Evolutionary conservation across 306 rosid species (phyloP), one percentile per base, ranked within the genome.

Genomic region (Pueraria montana): DNA sequence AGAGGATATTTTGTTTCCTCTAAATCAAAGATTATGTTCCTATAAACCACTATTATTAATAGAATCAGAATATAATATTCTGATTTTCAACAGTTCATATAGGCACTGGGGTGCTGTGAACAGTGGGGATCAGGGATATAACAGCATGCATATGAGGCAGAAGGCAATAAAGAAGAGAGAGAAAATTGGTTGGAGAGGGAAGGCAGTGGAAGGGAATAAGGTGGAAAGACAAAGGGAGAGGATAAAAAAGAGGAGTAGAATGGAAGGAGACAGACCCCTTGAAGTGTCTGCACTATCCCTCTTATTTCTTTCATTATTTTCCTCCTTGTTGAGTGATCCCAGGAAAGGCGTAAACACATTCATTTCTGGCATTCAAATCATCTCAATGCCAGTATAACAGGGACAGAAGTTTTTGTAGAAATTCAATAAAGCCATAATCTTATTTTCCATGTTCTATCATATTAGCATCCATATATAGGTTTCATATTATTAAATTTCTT

Each of bases 351-450:
- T 64, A 62, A n/a, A 45, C 20, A 63, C 53, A 24, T 24, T 27
- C 68, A 24, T 63, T 63, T 49, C 16, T 5, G 42, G 64, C 11
- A 27, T 50, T 23, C 34, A 20, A 32, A 63, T 45, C 16, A 70
- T 40, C 46, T 40, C 17, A 56, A 27, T 30, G 59, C 61, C 2
- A 42, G 48, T 58, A 8, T 52, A n/a, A 46, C 68, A 80, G 61
- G 84, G 50, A 62, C 45, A 71, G 21, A 24, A 45, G 27, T 23
- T 62, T 61, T 13, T 1, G 14, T 32, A 34, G 64, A 77, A 62
- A 77, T 62, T 30, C 49, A 78, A 72, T 11, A 3, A 61, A 80
- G 17, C 16, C 23, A 21, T 32, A 5, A 69, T 32, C 27, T 61
- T 27, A 55, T 80, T 62, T 59, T n/a, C 53, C 21, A 2, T 43